These are phyloP conservation scores for Athelia psychrophila DNA, from an alignment of 1,284 basidiomycete species.

Conservation along the genomic window DNA sequence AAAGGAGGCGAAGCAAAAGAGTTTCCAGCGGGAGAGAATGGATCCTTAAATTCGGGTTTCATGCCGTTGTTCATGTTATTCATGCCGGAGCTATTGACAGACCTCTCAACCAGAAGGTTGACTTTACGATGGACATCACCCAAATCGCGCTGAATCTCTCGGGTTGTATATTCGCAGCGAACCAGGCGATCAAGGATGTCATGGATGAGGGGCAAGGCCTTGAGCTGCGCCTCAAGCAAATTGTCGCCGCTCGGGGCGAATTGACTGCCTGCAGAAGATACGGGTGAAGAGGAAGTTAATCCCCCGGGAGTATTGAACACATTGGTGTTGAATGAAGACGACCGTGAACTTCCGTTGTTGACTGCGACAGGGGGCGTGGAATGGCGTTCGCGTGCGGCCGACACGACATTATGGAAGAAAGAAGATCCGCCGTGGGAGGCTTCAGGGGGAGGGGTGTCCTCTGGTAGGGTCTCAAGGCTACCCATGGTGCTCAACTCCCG, in stretches of 20 bases:
- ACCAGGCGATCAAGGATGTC: constrained; percentile 75
- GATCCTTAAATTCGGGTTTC: constrained; percentile 76
- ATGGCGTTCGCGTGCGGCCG: constrained; percentile 27
- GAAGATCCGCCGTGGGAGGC: constrained; percentile 27
- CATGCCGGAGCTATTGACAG: constrained; percentile 28
- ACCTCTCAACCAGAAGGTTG: constrained; percentile 70
- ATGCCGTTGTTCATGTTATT: constrained; percentile 25
- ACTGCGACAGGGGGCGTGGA: constrained; percentile 39
- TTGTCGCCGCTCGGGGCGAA: constrained; percentile 45
- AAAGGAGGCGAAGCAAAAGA: constrained; percentile 33
- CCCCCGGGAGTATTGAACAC: constrained; percentile 12
- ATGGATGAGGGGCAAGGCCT: constrained; percentile 68
- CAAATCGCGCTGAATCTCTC: constrained; percentile 74
- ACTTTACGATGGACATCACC: constrained; percentile 76
- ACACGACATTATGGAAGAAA: constrained; percentile 27
- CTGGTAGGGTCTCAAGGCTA: constrained; percentile 50
- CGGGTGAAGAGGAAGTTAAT: constrained; percentile 66
- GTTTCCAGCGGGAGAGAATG: constrained; percentile 49
- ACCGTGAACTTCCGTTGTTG: constrained; percentile 20
- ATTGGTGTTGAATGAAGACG: constrained; percentile 35
- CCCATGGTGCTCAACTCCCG: constrained; percentile 52
- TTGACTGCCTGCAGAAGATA: constrained; percentile 73
- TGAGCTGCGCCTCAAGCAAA: constrained; percentile 67
- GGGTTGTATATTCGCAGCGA: constrained; percentile 66
- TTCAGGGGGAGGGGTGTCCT: constrained; percentile 36